phyloP scores from a whole-genome alignment of 1,284 basidiomycete species.

The Cutaneotrichosporon sp. region DNA sequence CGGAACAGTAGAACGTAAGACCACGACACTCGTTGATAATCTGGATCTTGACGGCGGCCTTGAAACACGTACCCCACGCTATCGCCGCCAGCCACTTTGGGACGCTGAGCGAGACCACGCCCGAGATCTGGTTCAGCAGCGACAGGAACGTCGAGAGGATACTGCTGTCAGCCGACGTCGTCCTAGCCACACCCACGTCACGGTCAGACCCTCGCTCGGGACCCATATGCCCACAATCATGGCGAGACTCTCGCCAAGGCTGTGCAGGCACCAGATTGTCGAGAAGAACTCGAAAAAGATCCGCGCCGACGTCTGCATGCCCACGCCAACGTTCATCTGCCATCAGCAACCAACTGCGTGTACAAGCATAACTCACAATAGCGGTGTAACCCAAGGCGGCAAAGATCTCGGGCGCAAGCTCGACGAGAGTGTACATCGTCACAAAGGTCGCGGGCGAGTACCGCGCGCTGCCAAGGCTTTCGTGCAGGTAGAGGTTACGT shows the following conservation, averaged over 20 bases:
- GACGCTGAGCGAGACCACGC: conserved; percentile 48
- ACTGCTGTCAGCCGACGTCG: conserved; percentile 33
- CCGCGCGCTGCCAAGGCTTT: conserved; percentile 43
- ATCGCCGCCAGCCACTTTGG: conserved; percentile 46
- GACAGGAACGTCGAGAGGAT: conserved; percentile 46
- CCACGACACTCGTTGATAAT: conserved; percentile 50
- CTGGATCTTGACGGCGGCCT: conserved; percentile 41
- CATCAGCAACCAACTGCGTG: not conserved
- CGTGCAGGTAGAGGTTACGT: conserved; percentile 49
- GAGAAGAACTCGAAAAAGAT: conserved; percentile 50
- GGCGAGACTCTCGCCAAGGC: conserved; percentile 46
- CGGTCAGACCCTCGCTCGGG: conserved; percentile 32
- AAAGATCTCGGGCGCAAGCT: conserved; percentile 47
- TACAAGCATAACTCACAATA: conserved; percentile 33
- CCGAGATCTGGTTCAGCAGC: conserved; percentile 38
- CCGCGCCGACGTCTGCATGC: conserved; percentile 46
- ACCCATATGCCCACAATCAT: conserved; percentile 38
- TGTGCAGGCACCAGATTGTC: conserved; percentile 45
- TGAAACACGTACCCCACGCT: conserved; percentile 39
- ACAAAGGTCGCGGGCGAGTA: conserved; percentile 49
- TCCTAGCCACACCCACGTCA: conserved; percentile 22
- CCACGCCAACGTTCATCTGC: conserved; percentile 49
- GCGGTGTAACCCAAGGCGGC: conserved; percentile 28
- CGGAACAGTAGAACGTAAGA: conserved; percentile 44
- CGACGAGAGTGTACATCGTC: conserved; percentile 49